phyloP scores from a whole-genome alignment of 2,329 filamentous ascomycete genomes.

The Didymella exigua region DNA sequence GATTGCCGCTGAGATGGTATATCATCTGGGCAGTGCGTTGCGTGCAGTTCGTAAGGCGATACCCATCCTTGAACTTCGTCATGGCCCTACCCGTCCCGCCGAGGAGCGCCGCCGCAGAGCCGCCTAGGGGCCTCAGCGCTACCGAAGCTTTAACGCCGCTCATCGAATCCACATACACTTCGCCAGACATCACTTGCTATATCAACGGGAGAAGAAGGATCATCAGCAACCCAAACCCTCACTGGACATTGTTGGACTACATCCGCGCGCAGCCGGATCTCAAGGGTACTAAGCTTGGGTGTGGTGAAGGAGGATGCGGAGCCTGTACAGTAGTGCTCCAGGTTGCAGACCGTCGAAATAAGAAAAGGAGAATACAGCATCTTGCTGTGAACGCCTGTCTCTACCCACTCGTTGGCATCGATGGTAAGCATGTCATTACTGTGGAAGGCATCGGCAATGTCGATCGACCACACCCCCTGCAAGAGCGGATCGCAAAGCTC shows the following conservation, averaged over 20 bases:
- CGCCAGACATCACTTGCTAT: constrained; percentile 74
- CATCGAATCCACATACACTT: constrained; percentile 80
- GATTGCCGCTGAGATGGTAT: constrained; percentile 3
- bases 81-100: constrained; percentile 43
- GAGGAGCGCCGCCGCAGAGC: constrained; percentile 35
- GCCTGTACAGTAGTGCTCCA: constrained; percentile 80
- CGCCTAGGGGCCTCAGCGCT: constrained; percentile 34
- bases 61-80: constrained; percentile 3
- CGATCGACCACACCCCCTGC: constrained; percentile 81
- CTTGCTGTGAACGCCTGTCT: constrained; percentile 94
- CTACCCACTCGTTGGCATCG: constrained; percentile 85
- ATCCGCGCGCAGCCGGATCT: constrained; percentile 80
- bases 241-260: constrained; percentile 89
- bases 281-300: constrained; percentile 94
- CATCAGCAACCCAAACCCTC: constrained; percentile 84
- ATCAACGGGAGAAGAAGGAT: constrained; percentile 87
- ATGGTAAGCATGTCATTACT: constrained; percentile 97
- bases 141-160: constrained; percentile 62
- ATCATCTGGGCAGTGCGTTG: constrained; percentile 1
- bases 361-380: constrained; percentile 89
- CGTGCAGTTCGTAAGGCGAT: not conserved
- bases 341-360: constrained; percentile 63
- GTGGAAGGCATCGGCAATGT: constrained; percentile 91
- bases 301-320: constrained; percentile 92
- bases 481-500: constrained; percentile 86